These are phyloP conservation scores for Colletotrichum nymphaeae DNA, from an alignment of 2,329 filamentous ascomycete genomes.

Conservation along the genomic window DNA sequence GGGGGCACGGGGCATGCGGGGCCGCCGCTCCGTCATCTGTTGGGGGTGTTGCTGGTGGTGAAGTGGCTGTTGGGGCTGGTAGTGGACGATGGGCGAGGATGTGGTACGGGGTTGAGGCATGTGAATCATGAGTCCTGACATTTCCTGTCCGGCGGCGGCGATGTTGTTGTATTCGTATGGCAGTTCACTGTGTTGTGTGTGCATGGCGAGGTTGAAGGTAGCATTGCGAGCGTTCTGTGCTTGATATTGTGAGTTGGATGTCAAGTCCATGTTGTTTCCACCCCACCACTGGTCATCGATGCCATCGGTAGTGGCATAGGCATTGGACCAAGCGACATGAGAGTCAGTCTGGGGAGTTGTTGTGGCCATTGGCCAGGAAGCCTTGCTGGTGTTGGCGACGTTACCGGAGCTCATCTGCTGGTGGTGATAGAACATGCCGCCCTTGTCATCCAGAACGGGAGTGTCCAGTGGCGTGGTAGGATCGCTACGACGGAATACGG, in stretches of 20 bases:
- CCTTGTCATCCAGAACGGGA: conserved; percentile 46
- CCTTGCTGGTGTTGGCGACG: conserved; percentile 38
- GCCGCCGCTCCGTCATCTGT: conserved; percentile 48
- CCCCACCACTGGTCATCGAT: conserved; percentile 46
- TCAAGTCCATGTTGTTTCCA: conserved; percentile 43
- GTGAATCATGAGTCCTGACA: conserved; percentile 62
- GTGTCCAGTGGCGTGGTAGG: conserved; percentile 53
- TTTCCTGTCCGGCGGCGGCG: conserved; percentile 44
- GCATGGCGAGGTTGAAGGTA: conserved; percentile 53
- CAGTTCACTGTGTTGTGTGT: conserved; percentile 53
- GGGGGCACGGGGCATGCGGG: conserved; percentile 63
- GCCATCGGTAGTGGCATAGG: conserved; percentile 24
- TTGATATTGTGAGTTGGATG: conserved; percentile 42
- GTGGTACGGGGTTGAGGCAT: conserved; percentile 60
- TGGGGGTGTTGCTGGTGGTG: conserved; percentile 37
- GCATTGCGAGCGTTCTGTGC: conserved; percentile 48
- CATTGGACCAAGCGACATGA: conserved; percentile 34
- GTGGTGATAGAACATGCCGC: conserved; percentile 43
- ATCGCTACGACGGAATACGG: conserved; percentile 43
- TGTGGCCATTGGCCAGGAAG: conserved; percentile 39
- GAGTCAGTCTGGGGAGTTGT: conserved; percentile 31
- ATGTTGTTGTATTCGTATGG: conserved; percentile 51
- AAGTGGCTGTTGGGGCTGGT: conserved; percentile 36
- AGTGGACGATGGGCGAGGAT: conserved; percentile 48
- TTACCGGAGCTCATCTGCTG: conserved; percentile 35